Conservation (phyloP, 306 rosid species). For the Sesbania bispinosa region DNA sequence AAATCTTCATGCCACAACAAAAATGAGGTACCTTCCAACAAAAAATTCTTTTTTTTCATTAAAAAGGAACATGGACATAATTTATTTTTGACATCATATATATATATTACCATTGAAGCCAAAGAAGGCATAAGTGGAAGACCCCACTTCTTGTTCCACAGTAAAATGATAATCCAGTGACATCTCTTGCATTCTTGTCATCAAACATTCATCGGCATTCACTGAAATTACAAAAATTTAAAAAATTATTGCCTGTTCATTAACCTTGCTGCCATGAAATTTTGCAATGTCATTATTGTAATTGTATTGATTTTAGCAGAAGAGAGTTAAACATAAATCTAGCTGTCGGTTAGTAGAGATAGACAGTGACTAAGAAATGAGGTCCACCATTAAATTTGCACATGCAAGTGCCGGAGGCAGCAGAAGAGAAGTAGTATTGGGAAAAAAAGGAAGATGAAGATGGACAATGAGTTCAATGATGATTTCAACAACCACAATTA, state of each 20-base stretch:
- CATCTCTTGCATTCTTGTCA: slow-evolving; percentile 99
- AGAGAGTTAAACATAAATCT: too few relatives aligned
- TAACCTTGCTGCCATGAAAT: slow-evolving; percentile 14
- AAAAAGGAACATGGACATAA: too few relatives aligned
- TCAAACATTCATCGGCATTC: slow-evolving; percentile 79
- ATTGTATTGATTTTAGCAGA: slow-evolving; percentile 13
- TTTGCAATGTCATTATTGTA: slow-evolving; percentile 3
- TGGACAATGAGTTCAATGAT: slow-evolving; percentile 34
- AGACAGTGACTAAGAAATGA: slow-evolving; percentile 48
- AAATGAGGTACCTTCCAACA: not conserved
- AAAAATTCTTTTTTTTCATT: too few relatives aligned
- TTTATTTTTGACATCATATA: not conserved
- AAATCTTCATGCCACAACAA: slow-evolving; percentile 1
- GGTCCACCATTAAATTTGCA: slow-evolving; percentile 63
- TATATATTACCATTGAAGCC: slow-evolving; percentile 92
- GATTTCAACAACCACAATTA: slow-evolving; percentile 36
- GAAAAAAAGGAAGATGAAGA: not conserved
- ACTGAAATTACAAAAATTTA: slow-evolving; percentile 41
- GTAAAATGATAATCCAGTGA: slow-evolving; percentile 93
- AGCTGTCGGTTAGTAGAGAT: slow-evolving; percentile 38
- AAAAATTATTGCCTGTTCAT: slow-evolving; percentile 8
- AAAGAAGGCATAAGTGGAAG: slow-evolving; percentile 85
- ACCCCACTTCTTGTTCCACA: slow-evolving; percentile 95
- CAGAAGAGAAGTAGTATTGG: slow-evolving; percentile 23
- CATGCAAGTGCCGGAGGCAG: slow-evolving; percentile 65